Percentiles rank a stretch among this genome's conserved stretches.
Evolutionary conservation across 208 protist species (phyloP).

Genomic region (Spongospora subterranea): DNA sequence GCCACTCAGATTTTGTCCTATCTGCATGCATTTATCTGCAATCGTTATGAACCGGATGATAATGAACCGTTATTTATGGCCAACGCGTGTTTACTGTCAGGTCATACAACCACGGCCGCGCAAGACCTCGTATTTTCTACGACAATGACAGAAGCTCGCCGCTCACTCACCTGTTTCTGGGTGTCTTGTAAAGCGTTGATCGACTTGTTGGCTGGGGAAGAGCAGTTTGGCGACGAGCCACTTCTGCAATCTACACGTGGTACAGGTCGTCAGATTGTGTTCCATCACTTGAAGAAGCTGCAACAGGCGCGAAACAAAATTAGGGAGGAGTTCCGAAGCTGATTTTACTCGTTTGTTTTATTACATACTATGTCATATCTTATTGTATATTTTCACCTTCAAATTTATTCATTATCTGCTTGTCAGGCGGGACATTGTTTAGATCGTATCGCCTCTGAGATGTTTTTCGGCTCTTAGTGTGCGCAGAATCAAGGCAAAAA

Average conservation of each 20-base stretch:
- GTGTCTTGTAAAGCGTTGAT: background rate
- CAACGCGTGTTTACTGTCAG: background rate
- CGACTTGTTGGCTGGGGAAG: background rate
- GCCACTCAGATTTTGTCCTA: background rate
- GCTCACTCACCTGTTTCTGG: background rate
- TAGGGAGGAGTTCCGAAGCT: background rate
- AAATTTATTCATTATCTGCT: too few relatives aligned
- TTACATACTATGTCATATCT: background rate
- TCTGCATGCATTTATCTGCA: background rate
- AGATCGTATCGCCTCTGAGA: too few relatives aligned
- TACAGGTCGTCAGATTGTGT: background rate
- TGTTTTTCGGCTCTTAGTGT: too few relatives aligned
- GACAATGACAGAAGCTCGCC: background rate
- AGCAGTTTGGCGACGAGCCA: background rate
- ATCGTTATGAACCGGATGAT: background rate
- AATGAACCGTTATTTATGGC: background rate
- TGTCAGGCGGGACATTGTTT: too few relatives aligned
- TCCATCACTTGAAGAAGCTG: background rate
- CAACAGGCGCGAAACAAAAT: background rate
- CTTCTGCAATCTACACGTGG: background rate
- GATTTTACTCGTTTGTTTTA: background rate
- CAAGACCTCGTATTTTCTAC: background rate
- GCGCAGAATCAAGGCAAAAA: too few relatives aligned
- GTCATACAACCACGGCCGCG: background rate
- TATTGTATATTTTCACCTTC: too few relatives aligned